Evolutionary conservation across 352 stramenopile genomes (phyloP), one percentile per base, ranked within the genome.

Genomic region (Phytophthora foliorum): DNA sequence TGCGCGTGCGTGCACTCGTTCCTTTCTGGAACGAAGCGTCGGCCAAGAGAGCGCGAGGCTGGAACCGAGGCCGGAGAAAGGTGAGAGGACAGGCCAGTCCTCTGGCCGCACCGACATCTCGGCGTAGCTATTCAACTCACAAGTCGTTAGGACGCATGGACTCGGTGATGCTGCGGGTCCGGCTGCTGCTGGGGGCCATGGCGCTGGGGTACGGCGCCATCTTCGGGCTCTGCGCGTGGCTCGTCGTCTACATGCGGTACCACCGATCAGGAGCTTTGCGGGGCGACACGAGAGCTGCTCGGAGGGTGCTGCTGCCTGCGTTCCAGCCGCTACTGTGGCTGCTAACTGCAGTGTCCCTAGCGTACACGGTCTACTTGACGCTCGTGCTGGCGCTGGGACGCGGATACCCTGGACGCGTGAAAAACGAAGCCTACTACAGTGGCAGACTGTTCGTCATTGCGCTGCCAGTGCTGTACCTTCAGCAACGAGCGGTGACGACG

Each of bases 301-400:
- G 81, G 10, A 83, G 85, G 64, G 77, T 93, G 32, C 77, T 95
- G 10, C 50, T 95, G 3, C 88, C 88, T 4, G 77, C 86, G 1
- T 95, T 92, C 42, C 81, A 94, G 62, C 84, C 86, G 25, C 55
- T 93, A 17, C 57, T 95, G 14, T 86, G 80, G 70, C 57, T 90
- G 2, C 63, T 94, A 19, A 69, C 60, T 16, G 36, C 42, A 5
- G 58, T 86, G 14, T 75, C 64, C 0, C 57, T 82, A 14, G 5
- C 61, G 3, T 82, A 76, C 64, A 74, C 67, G 2, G 42, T 77
- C 36, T 73, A 48, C 53, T 80, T 88, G 25, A 65, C 56, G 14
- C 34, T 76, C 19, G 53, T 32, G 10, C 22, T 77, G 16, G 50
- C 53, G 16, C 51, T 57, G 16, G 51, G 19, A 17, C 6, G 66